Percentiles rank a stretch among this genome's conserved stretches.
Conservation (phyloP, 1,284 basidiomycete species). For the Naganishia sp. region DNA sequence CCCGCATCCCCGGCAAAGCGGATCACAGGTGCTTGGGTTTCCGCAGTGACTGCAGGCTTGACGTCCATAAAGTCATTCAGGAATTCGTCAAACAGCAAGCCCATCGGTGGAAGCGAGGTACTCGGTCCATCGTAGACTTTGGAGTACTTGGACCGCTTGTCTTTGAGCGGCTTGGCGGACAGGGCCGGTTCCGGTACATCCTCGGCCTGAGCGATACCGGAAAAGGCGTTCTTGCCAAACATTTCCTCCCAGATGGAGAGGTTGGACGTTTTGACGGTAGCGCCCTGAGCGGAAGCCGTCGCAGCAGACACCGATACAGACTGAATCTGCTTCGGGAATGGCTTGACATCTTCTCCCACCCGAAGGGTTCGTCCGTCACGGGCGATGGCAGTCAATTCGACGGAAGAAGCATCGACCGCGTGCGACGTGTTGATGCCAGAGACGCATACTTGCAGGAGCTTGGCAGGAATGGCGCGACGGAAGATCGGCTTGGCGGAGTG, state of each 20-base stretch:
- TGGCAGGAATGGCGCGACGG: slow-evolving; percentile 25
- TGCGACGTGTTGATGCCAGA: slow-evolving; percentile 11
- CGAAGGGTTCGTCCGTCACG: slow-evolving; percentile 20
- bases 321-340: slow-evolving; percentile 28
- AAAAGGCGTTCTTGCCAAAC: slow-evolving; percentile 54
- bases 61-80: slow-evolving; percentile 64
- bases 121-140: slow-evolving; percentile 71
- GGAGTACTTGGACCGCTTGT: slow-evolving; percentile 35
- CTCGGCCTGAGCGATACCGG: slow-evolving; percentile 39
- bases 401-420: slow-evolving; percentile 18
- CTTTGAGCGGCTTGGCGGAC: not conserved
- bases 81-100: slow-evolving; percentile 71
- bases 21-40: not conserved
- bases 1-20: slow-evolving; percentile 16
- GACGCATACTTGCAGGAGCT: slow-evolving; percentile 17
- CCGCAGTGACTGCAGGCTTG: slow-evolving; percentile 6
- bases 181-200: not conserved
- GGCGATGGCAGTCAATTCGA: slow-evolving; percentile 30
- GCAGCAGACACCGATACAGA: slow-evolving; percentile 12
- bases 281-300: slow-evolving; percentile 9
- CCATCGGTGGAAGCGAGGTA: slow-evolving; percentile 76
- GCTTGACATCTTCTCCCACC: slow-evolving; percentile 27
- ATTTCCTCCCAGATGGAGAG: slow-evolving; percentile 55
- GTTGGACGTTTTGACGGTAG: slow-evolving; percentile 22
- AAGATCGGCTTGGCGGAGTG: slow-evolving; percentile 9